Evolutionary conservation across 179 eudicot genomes (phyloP).

Genomic region (Drosera spatulata): DNA sequence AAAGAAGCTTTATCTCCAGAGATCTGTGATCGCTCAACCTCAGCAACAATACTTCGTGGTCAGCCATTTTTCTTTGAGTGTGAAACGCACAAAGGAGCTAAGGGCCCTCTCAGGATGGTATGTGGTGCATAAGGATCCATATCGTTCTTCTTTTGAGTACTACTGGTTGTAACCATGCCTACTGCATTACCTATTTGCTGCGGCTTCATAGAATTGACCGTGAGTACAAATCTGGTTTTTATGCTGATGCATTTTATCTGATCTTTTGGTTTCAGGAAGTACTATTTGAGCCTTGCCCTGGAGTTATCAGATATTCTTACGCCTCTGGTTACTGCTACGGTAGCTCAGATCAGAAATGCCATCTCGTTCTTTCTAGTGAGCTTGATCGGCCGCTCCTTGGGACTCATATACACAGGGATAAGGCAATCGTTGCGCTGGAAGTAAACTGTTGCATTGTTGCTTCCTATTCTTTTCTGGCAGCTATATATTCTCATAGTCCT

Average conservation of each 20-base stretch:
- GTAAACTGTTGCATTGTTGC: slow-evolving; percentile 12
- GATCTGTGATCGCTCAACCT: slow-evolving; percentile 30
- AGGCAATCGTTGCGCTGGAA: slow-evolving; percentile 75
- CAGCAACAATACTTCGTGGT: slow-evolving; percentile 28
- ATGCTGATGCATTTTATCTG: too few species aligned
- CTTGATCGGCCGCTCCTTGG: slow-evolving; percentile 89
- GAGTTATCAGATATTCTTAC: slow-evolving; percentile 72
- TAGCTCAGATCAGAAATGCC: slow-evolving; percentile 76
- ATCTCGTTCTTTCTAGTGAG: slow-evolving; percentile 82
- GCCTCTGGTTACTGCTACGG: slow-evolving; percentile 57
- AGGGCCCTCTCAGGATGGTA: slow-evolving; percentile 90
- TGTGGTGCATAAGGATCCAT: slow-evolving; percentile 3
- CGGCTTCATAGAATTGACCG: too few species aligned
- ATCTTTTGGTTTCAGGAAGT: slow-evolving; percentile 33
- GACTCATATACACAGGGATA: slow-evolving; percentile 86
- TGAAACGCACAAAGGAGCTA: slow-evolving; percentile 81
- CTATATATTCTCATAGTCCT: too few species aligned
- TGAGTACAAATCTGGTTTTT: too few species aligned
- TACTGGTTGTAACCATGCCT: too few species aligned
- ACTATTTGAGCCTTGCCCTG: slow-evolving; percentile 51
- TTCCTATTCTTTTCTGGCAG: too few species aligned
- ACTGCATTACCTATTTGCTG: too few species aligned
- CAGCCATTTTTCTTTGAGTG: slow-evolving; percentile 32
- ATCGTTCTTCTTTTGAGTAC: too few species aligned
- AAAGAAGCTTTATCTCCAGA: slow-evolving; percentile 38